These are phyloP conservation scores for Chaetomium strumarium DNA, from an alignment of 2,329 filamentous ascomycete genomes.

Conservation along the genomic window DNA sequence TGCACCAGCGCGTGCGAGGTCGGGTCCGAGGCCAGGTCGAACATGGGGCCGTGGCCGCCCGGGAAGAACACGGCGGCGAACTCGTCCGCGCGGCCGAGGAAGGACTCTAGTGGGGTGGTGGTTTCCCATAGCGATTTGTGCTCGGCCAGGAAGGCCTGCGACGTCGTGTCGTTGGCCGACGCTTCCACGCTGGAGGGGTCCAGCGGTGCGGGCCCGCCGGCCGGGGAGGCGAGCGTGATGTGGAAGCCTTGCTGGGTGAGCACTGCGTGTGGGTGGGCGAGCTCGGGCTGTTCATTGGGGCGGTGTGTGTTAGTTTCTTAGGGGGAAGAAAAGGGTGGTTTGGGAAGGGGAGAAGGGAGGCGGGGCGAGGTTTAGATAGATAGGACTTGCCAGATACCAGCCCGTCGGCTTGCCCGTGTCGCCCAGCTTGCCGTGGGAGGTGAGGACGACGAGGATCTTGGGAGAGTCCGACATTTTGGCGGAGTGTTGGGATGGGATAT, in stretches of 20 bases:
- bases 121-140: constrained; percentile 57
- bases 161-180: constrained; percentile 48
- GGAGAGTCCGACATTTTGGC: constrained; percentile 37
- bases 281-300: constrained; percentile 48
- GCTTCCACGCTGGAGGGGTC: constrained; percentile 52
- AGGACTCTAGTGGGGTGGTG: constrained; percentile 51
- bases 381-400: constrained; percentile 59
- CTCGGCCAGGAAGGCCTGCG: constrained; percentile 49
- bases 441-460: constrained; percentile 66
- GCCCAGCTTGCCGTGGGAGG: constrained; percentile 51
- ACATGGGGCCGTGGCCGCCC: constrained; percentile 60
- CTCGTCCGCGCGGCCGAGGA: constrained; percentile 50
- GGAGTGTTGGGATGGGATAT: background rate
- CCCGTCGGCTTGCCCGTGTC: constrained; percentile 53
- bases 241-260: constrained; percentile 46
- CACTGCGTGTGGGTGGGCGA: constrained; percentile 59
- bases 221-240: constrained; percentile 55
- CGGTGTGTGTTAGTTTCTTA: background rate
- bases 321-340: too few species aligned
- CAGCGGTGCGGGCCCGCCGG: constrained; percentile 55
- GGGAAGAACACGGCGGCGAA: constrained; percentile 58
- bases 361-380: background rate
- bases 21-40: constrained; percentile 54
- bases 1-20: constrained; percentile 54
- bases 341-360: background rate